Conservation (phyloP, 176 grass and related monocot genomes). For the Elymus sibiricus region DNA sequence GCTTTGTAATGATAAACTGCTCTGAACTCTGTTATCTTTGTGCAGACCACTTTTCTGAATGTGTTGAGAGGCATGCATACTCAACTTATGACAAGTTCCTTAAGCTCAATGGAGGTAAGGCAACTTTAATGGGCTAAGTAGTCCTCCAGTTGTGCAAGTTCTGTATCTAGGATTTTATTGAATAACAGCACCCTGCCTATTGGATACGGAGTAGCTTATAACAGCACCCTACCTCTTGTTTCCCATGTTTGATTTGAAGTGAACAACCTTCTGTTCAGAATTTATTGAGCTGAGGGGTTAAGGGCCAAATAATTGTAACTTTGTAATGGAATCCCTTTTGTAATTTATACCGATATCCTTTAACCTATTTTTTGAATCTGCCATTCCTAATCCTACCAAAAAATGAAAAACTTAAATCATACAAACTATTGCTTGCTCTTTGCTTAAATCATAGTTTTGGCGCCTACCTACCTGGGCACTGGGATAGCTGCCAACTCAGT, state of each 20-base stretch:
- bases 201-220: not conserved
- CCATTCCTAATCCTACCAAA: no score
- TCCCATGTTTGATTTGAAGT: not conserved
- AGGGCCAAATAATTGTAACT: not conserved
- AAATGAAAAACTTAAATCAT: no score
- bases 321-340: not conserved
- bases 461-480: not conserved
- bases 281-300: not conserved
- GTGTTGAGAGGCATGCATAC: conserved; percentile 92
- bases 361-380: not conserved
- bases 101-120: conserved; percentile 71
- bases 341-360: not conserved
- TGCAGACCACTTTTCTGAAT: conserved; percentile 97
- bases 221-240: not conserved
- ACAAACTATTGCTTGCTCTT: not conserved
- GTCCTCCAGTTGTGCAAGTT: not conserved
- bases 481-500: not conserved
- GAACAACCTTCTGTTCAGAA: not conserved
- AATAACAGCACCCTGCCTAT: not conserved
- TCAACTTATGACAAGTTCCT: conserved; percentile 98
- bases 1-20: not conserved
- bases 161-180: not conserved
- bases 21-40: conserved; percentile 1
- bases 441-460: not conserved
- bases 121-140: not conserved